A percentile compares a stretch with the other conserved stretches of the same genome.
Evolutionary conservation across 495 filamentous ascomycete genomes (phyloP).

Genomic region (Aspergillus avenaceus): DNA sequence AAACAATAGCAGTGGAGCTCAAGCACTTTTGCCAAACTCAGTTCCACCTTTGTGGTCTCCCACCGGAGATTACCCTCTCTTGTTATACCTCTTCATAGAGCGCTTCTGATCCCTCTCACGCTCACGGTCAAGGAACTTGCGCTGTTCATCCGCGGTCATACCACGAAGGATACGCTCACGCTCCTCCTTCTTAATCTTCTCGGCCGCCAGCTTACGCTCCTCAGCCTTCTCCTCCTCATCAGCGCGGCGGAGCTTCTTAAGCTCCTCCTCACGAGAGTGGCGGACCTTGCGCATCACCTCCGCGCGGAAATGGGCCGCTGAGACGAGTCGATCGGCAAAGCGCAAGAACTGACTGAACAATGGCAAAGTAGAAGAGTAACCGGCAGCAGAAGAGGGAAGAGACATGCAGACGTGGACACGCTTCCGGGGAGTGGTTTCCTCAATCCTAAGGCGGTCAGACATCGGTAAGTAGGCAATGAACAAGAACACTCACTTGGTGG

Average conservation of each 20-base stretch:
- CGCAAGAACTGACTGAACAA: constrained; percentile 82
- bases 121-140: constrained; percentile 92
- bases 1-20: constrained; percentile 7
- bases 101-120: constrained; percentile 75
- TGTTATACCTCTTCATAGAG: constrained; percentile 64
- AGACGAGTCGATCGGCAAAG: constrained; percentile 73
- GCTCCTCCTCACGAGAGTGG: constrained; percentile 73
- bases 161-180: constrained; percentile 77
- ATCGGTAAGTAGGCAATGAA: not conserved
- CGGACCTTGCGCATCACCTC: constrained; percentile 85
- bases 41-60: not conserved
- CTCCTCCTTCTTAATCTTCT: constrained; percentile 89
- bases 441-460: constrained; percentile 54
- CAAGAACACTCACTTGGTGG: constrained; percentile 62
- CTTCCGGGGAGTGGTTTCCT: constrained; percentile 82
- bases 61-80: constrained; percentile 28
- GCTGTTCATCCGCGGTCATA: constrained; percentile 89
- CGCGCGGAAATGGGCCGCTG: constrained; percentile 75
- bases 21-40: constrained; percentile 12
- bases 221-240: constrained; percentile 94
- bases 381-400: constrained; percentile 55
- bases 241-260: constrained; percentile 70
- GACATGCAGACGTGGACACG: constrained; percentile 73
- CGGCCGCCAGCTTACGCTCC: constrained; percentile 71
- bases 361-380: constrained; percentile 64